Conservation (phyloP, 352 stramenopile species). For the Pythium scleroteichum region DNA sequence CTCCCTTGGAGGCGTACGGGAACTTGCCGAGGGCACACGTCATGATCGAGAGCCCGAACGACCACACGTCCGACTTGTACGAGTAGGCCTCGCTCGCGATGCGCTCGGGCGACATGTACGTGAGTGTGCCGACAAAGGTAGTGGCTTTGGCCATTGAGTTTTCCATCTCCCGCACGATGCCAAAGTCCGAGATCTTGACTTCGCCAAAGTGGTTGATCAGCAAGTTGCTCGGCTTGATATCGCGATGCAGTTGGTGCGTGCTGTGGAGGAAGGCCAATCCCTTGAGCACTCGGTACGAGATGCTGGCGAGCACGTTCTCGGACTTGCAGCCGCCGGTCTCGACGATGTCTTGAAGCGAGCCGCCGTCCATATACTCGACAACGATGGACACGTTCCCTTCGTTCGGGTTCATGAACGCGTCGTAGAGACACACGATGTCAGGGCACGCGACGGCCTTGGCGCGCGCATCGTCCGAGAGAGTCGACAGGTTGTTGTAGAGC, state of each 20-base stretch:
- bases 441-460: slow-evolving; percentile 61
- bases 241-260: slow-evolving; percentile 90
- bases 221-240: slow-evolving; percentile 95
- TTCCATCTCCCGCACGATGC: slow-evolving; percentile 84
- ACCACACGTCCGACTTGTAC: slow-evolving; percentile 89
- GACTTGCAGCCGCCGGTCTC: slow-evolving; percentile 85
- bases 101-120: slow-evolving; percentile 94
- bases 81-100: slow-evolving; percentile 90
- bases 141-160: slow-evolving; percentile 86
- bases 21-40: slow-evolving; percentile 89
- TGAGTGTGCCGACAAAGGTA: slow-evolving; percentile 91
- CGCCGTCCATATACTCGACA: slow-evolving; percentile 96
- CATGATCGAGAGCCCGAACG: slow-evolving; percentile 87
- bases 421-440: slow-evolving; percentile 91
- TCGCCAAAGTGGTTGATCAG: slow-evolving; percentile 92
- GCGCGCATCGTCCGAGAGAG: slow-evolving; percentile 56
- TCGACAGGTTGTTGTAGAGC: slow-evolving; percentile 86
- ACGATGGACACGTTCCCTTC: slow-evolving; percentile 92
- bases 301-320: slow-evolving; percentile 89
- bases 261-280: slow-evolving; percentile 90
- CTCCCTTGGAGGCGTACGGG: slow-evolving; percentile 83
- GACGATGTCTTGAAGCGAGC: slow-evolving; percentile 92
- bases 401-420: slow-evolving; percentile 93
- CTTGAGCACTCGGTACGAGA: slow-evolving; percentile 85
- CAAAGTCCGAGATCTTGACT: slow-evolving; percentile 90